Percentiles rank a stretch among this genome's conserved stretches.
phyloP scores from a whole-genome alignment of 2,329 filamentous ascomycete genomes.

The Ceratocystis cacaofunesta region DNA sequence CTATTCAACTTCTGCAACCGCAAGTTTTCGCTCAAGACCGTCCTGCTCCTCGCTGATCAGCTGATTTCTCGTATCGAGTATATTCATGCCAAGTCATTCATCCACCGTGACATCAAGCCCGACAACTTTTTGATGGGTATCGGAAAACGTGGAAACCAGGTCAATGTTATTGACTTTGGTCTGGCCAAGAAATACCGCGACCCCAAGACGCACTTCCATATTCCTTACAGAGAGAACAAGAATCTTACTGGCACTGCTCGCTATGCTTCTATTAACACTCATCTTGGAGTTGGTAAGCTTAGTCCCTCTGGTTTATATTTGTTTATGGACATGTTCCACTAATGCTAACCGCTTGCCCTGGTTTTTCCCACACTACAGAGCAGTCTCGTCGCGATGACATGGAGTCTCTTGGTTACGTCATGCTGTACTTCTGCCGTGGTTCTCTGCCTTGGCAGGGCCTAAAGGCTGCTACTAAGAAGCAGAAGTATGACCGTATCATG shows the following conservation, averaged over 20 bases:
- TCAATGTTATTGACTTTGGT: constrained; percentile 98
- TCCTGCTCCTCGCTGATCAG: constrained; percentile 89
- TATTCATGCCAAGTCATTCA: constrained; percentile 98
- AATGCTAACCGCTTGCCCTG: neutral
- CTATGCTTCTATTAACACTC: constrained; percentile 98
- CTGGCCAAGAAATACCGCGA: constrained; percentile 99
- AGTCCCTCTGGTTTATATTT: neutral
- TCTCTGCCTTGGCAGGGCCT: constrained; percentile 97
- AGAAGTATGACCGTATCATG: constrained; percentile 99
- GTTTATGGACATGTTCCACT: no score
- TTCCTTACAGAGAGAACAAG: constrained; percentile 99
- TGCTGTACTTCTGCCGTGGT: constrained; percentile 99
- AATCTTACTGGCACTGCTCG: constrained; percentile 97
- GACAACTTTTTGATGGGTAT: constrained; percentile 99
- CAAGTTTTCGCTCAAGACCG: constrained; percentile 98
- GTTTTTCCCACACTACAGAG: constrained; percentile 33
- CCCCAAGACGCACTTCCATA: constrained; percentile 99
- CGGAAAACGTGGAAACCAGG: constrained; percentile 96
- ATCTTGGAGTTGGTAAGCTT: constrained; percentile 71
- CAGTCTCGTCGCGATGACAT: constrained; percentile 99
- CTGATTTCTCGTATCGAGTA: constrained; percentile 99
- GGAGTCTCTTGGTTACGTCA: constrained; percentile 97
- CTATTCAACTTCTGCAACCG: constrained; percentile 99
- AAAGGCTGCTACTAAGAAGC: constrained; percentile 98
- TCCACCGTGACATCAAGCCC: constrained; percentile 98